Percentiles rank a stretch among this genome's conserved stretches.
Evolutionary conservation across 140 eudicot genomes (phyloP).

Genomic region (Bidens hawaiensis): DNA sequence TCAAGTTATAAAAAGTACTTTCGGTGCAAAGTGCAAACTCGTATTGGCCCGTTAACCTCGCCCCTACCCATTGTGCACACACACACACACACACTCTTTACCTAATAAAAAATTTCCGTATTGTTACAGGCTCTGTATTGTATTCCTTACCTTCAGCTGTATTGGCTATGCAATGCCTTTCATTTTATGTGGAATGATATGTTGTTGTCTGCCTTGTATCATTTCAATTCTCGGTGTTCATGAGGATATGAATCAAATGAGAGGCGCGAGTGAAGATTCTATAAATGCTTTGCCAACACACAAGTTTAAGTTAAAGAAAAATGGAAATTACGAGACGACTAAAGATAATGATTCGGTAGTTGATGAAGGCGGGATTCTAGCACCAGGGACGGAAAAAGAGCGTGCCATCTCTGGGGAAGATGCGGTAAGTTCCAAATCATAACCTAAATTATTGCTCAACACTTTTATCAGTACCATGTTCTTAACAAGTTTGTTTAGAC

Average conservation of each 20-base stretch:
- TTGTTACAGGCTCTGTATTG: constrained; percentile 61
- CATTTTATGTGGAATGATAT: constrained; percentile 71
- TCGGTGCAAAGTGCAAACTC: neutral
- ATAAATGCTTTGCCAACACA: constrained; percentile 55
- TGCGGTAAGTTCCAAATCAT: too few relatives aligned
- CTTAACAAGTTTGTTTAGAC: too few relatives aligned
- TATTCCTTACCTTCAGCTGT: constrained; percentile 65
- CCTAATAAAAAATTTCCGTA: neutral
- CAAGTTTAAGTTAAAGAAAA: constrained; percentile 43
- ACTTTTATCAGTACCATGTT: too few relatives aligned
- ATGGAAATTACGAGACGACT: constrained; percentile 20
- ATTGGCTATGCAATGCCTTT: constrained; percentile 81
- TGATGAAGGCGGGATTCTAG: constrained; percentile 63
- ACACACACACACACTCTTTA: too few relatives aligned
- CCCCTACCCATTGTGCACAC: neutral
- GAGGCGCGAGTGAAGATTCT: constrained; percentile 62
- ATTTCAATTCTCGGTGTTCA: constrained; percentile 66
- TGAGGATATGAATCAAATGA: constrained; percentile 55
- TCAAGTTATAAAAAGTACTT: neutral
- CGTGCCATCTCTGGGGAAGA: constrained; percentile 66
- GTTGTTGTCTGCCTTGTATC: constrained; percentile 76
- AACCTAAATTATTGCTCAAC: too few relatives aligned
- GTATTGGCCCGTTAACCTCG: neutral
- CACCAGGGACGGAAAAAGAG: constrained; percentile 70
- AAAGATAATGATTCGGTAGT: constrained; percentile 36